These are phyloP conservation scores for Harrya chromipes DNA, from an alignment of 768 basidiomycete species.

Conservation along the genomic window DNA sequence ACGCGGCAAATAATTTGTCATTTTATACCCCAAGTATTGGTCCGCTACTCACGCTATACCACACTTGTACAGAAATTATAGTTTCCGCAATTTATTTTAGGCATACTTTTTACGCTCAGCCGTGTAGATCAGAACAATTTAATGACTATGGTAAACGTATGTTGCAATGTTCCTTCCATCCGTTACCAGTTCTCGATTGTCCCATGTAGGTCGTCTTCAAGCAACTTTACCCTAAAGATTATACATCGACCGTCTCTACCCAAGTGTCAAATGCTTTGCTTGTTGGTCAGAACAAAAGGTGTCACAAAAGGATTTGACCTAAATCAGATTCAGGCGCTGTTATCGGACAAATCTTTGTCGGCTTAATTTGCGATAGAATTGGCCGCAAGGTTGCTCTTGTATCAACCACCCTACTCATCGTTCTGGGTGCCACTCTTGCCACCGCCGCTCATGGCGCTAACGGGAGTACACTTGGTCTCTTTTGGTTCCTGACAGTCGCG, in stretches of 20 bases:
- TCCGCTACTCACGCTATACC: too few species aligned
- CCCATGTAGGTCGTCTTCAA: conserved; percentile 57
- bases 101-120: too few species aligned
- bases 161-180: conserved; percentile 7
- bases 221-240: conserved; percentile 57
- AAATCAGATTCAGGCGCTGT: conserved; percentile 45
- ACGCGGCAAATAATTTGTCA: too few species aligned
- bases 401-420: conserved; percentile 63
- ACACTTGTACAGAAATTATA: too few species aligned
- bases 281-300: conserved; percentile 45
- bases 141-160: conserved; percentile 66
- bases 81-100: too few species aligned
- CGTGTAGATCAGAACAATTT: conserved; percentile 61
- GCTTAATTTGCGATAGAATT: conserved; percentile 66
- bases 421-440: conserved; percentile 62
- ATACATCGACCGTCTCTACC: conserved; percentile 61
- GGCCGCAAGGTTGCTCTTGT: conserved; percentile 78
- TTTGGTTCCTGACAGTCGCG: conserved; percentile 74
- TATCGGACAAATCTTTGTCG: conserved; percentile 59
- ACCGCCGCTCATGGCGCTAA: conserved; percentile 65
- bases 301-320: background rate
- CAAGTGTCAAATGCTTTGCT: conserved; percentile 69
- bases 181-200: conserved; percentile 8
- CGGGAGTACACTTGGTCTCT: conserved; percentile 54
- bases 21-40: too few species aligned